Base-by-base conservation (phyloP, 169 alveolate genomes). In the Plasmodium berghei region DNA sequence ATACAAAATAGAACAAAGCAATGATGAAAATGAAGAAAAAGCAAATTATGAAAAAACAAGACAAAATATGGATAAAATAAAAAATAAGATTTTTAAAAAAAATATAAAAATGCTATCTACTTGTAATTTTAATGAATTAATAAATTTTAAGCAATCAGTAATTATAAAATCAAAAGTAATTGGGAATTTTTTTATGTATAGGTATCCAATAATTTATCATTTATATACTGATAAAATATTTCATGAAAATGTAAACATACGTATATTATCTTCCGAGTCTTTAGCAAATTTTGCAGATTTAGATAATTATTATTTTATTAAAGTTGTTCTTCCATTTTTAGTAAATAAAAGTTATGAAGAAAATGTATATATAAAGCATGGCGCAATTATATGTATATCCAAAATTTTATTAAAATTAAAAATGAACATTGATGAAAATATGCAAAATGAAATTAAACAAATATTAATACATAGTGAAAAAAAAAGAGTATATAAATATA, bases 301-400 rank as follows among this genome's bases (percentile, higher is more conserved):
- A 3, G 70, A 83, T 67, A 16, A 28, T 54, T 63, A 66, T 42
- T 56, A 83, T 46, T 83, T 83, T 71, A 67, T 83, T 42, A 14
- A 67, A 8, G 75, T 83, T 49, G 45, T 83, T 61, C 72, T 83
- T n/a, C 90, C 90, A 48, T 83, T 83, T 56, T 83, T 83, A 71
- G 52, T 83, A 72, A 83, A 83, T 9, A 83, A 83, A 67, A 83
- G 90, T 48, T 83, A 83, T 49, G 90, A 83, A 55, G 83, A 66
- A n/a, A 83, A 83, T 66, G 83, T 83, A 9, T 26, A 42, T 2
- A 34, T 67, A 54, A 83, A 83, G 48, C 90, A 83, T 66, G 90
- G 90, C 5, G 67, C 90, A 24, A 67, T 83, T 22, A 67, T 67
- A 54, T 83, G 90, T 49, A 83, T 83, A 40, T 83, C 90, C 2